Base-by-base conservation (phyloP, 768 basidiomycete genomes). In the Macrolepiota albuminosa region DNA sequence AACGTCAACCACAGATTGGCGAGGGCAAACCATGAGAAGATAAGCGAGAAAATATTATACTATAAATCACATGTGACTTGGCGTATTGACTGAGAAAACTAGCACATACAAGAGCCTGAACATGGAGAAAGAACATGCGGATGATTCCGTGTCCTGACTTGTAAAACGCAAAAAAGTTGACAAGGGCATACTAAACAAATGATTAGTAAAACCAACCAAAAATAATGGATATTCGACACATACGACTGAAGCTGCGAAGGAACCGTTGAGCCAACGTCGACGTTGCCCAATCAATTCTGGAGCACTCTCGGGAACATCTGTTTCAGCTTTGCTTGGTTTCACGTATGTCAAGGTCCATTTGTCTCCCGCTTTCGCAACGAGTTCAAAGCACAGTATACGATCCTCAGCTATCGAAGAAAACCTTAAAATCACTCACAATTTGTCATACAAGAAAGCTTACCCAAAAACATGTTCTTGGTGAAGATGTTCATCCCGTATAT, bases 401-500 rank as follows among this genome's bases (percentile, higher is more conserved):
- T 96, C 94, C 75, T 95, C 94, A 58, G 93, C 93, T 77, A 48
- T 31, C n/a, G 26, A n/a, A 33, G 10, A 58, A n/a, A 26, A 16
- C 48, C 9, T 67, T 34, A 59, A 45, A 16, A 14, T 37, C 58
- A n/a, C 8, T 14, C 1, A 52, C 9, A 34, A 48, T n/a, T 21
- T 10, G 11, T 3, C 4, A 47, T 2, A 29, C 4, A 21, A 33
- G 26, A 34, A 16, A 34, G 29, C 16, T 16, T 62, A 76, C 77
- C 78, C 69, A 81, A 75, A 68, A 81, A 81, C 80, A 81, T 81
- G 68, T 95, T 96, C 76, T 95, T 96, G 39, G 92, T 94, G 78
- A 97, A 96, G 67, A 97, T 95, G 72, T 89, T 88, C 95, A 97
- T 97, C 48, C 94, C 95, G 63, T 96, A 86, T 57, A 95, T 93